phyloP scores from a whole-genome alignment of 805 yeast genomes.

The Cyberlindnera misumaiensis region DNA sequence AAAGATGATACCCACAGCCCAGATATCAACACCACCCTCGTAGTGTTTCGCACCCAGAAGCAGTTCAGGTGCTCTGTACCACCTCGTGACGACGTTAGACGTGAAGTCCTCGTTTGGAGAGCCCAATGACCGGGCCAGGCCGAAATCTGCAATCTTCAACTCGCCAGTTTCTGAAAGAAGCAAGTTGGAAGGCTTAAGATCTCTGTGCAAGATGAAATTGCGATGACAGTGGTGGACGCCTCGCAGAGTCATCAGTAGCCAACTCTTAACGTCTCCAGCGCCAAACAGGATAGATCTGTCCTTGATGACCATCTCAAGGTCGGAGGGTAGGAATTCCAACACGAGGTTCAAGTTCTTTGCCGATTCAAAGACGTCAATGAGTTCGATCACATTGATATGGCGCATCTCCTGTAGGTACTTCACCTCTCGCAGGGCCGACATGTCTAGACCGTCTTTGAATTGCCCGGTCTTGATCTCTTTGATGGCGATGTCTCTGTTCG shows the following conservation, averaged over 20 bases:
- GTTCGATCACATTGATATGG: conserved; percentile 77
- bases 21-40: conserved; percentile 82
- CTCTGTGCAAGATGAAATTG: conserved; percentile 84
- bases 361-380: conserved; percentile 78
- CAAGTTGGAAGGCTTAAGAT: conserved; percentile 87
- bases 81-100: conserved; percentile 91
- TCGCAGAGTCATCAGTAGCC: conserved; percentile 90
- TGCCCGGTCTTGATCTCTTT: conserved; percentile 93
- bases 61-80: conserved; percentile 97
- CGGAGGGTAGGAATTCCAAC: conserved; percentile 89
- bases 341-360: conserved; percentile 68
- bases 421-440: conserved; percentile 94
- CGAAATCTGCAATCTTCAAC: conserved; percentile 94
- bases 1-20: conserved; percentile 96
- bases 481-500: conserved; percentile 68
- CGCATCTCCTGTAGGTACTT: conserved; percentile 78
- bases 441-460: conserved; percentile 93
- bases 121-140: conserved; percentile 82
- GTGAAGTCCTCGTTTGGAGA: conserved; percentile 73
- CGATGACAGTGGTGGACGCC: conserved; percentile 96
- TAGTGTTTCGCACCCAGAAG: conserved; percentile 85
- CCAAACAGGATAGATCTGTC: conserved; percentile 71
- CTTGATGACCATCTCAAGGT: conserved; percentile 81
- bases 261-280: conserved; percentile 83
- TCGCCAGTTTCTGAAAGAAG: conserved; percentile 82